Evolutionary conservation across 495 filamentous ascomycete genomes (phyloP).

Genomic region (Choiromyces venosus): DNA sequence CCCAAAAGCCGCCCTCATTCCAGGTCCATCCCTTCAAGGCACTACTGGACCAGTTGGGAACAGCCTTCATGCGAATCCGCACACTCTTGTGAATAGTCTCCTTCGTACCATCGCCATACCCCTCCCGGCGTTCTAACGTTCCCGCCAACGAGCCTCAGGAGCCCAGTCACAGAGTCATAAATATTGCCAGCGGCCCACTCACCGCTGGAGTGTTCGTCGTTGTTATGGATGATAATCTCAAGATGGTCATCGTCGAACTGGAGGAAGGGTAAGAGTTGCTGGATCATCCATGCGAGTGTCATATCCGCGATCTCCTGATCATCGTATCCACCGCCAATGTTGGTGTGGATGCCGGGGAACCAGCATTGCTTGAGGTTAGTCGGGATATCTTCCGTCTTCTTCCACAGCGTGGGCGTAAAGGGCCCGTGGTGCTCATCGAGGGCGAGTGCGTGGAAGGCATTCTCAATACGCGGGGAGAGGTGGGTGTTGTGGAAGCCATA

Average conservation of each 20-base stretch:
- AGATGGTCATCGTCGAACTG: too few relatives aligned
- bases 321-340: too few relatives aligned
- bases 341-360: too few relatives aligned
- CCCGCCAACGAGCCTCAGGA: conserved; percentile 31
- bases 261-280: conserved; percentile 37
- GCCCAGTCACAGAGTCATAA: conserved; percentile 27
- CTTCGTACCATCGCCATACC: conserved; percentile 23
- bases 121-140: conserved; percentile 21
- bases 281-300: conserved; percentile 56
- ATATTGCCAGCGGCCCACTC: too few relatives aligned
- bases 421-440: conserved; percentile 61
- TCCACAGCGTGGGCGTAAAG: conserved; percentile 63
- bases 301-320: too few relatives aligned
- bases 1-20: conserved; percentile 19
- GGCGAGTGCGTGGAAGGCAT: conserved; percentile 68
- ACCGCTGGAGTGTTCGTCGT: too few relatives aligned
- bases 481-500: too few relatives aligned
- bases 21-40: conserved; percentile 31
- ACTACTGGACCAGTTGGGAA: conserved; percentile 21
- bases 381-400: too few relatives aligned
- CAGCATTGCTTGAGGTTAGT: too few relatives aligned
- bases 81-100: conserved; percentile 30
- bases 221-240: too few relatives aligned
- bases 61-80: conserved; percentile 19
- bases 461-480: conserved; percentile 54